These are phyloP conservation scores for Colletotrichum shisoi DNA, from an alignment of 2,329 filamentous ascomycete species.

Conservation along the genomic window DNA sequence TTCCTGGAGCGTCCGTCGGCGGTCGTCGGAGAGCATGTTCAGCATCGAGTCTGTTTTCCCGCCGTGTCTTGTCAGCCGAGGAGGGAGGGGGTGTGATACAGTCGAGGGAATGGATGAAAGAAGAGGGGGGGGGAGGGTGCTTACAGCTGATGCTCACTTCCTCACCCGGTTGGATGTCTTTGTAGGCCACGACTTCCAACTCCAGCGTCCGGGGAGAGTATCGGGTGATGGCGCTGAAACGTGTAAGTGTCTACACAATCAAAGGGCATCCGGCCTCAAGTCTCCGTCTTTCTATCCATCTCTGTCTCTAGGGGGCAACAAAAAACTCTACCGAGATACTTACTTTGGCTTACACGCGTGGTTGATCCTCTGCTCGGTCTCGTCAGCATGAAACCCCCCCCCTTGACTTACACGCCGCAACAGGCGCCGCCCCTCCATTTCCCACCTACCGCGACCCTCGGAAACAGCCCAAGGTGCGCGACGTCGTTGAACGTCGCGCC, in stretches of 20 bases:
- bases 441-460: constrained; percentile 47
- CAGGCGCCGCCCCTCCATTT: neutral
- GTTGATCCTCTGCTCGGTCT: constrained; percentile 46
- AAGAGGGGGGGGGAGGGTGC: constrained; percentile 15
- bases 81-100: neutral
- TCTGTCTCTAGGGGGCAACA: neutral
- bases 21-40: constrained; percentile 43
- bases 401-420: neutral
- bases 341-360: constrained; percentile 51
- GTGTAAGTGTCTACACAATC: neutral
- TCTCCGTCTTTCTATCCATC: no score
- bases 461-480: constrained; percentile 46
- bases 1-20: constrained; percentile 41
- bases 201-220: constrained; percentile 46
- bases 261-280: no score
- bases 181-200: constrained; percentile 48
- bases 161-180: constrained; percentile 48
- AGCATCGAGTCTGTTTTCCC: constrained; percentile 42
- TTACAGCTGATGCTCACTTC: constrained; percentile 51
- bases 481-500: constrained; percentile 42
- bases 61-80: constrained; percentile 1
- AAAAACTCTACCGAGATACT: constrained; percentile 8
- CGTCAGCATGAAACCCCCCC: neutral
- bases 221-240: constrained; percentile 46
- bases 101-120: neutral